A percentile compares a stretch with the other conserved stretches of the same genome.
Conservation (phyloP, 2,329 filamentous ascomycete genomes). For the Talaromyces sp. region DNA sequence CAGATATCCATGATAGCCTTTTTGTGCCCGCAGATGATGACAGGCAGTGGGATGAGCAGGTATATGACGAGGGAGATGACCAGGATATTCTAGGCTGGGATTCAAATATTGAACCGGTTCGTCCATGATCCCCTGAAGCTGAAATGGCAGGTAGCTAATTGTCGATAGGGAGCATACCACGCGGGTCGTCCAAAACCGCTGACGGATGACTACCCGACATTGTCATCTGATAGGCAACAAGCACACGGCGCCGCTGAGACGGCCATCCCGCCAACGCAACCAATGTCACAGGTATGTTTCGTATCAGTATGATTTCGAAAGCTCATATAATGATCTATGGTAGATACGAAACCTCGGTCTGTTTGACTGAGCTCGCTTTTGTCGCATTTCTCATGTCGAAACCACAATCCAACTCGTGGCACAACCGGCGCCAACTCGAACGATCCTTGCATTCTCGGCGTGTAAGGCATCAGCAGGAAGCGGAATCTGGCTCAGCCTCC, state of each 20-base stretch:
- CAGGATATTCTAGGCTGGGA: conserved; percentile 63
- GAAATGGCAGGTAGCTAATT: conserved; percentile 5
- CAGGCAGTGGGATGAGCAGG: conserved; percentile 58
- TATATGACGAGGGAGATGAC: conserved; percentile 46
- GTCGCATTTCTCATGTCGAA: conserved; percentile 21
- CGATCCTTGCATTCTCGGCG: conserved; percentile 49
- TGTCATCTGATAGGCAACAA: conserved; percentile 14
- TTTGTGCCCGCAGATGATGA: conserved; percentile 62
- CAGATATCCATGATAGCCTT: conserved; percentile 56
- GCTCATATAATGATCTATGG: conserved; percentile 22
- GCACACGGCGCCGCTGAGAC: conserved; percentile 30
- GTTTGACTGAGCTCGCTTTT: conserved; percentile 38
- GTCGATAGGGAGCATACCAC: conserved; percentile 16
- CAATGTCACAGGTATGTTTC: conserved; percentile 45
- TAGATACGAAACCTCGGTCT: conserved; percentile 40
- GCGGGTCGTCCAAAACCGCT: conserved; percentile 15
- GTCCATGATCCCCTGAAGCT: conserved; percentile 11
- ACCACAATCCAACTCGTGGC: conserved; percentile 75
- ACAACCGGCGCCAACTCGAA: conserved; percentile 74
- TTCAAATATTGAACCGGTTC: conserved; percentile 51
- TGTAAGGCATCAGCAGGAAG: conserved; percentile 47
- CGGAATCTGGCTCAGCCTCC: conserved; percentile 63
- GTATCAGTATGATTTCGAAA: neutral
- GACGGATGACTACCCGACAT: conserved; percentile 12
- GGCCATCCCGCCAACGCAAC: conserved; percentile 47